Percentiles rank a stretch among this genome's conserved stretches.
These are phyloP conservation scores for Rhodotorula sp. DNA, from an alignment of 1,284 basidiomycete species.

Conservation along the genomic window DNA sequence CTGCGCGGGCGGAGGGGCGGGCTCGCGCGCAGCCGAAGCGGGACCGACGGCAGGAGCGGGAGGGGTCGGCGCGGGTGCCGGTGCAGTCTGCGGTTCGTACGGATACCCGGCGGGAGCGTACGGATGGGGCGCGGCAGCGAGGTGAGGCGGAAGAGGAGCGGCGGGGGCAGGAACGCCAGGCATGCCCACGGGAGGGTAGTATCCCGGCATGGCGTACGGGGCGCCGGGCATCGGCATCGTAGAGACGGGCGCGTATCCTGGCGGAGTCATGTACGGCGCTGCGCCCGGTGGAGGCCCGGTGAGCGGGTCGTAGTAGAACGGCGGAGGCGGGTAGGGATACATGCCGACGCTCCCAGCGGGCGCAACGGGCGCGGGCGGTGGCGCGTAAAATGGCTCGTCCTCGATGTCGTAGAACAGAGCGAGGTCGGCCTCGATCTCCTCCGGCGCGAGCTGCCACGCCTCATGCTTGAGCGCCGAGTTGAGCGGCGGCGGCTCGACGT, in stretches of 20 bases:
- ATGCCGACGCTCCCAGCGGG: background rate
- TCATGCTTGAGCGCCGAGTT: slow-evolving; percentile 30
- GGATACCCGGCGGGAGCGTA: background rate
- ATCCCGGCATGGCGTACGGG: background rate
- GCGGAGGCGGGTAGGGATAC: background rate
- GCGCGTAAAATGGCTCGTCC: slow-evolving; percentile 1
- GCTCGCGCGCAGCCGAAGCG: too few relatives aligned
- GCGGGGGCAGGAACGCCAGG: background rate
- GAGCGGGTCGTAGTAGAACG: slow-evolving; percentile 11
- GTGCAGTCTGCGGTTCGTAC: background rate
- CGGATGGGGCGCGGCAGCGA: background rate
- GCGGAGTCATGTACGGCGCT: background rate
- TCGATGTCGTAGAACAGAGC: slow-evolving; percentile 31
- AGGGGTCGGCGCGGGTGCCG: background rate
- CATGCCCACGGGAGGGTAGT: background rate
- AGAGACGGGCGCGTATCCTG: background rate
- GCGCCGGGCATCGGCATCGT: background rate
- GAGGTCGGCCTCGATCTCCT: slow-evolving; percentile 34
- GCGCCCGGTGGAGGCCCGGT: background rate
- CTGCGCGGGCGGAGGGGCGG: background rate
- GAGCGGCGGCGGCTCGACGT: slow-evolving; percentile 31
- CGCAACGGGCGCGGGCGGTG: background rate
- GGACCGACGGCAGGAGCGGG: too few relatives aligned
- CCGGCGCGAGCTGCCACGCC: slow-evolving; percentile 17
- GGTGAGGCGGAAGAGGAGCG: background rate